Evolutionary conservation across 768 basidiomycete species (phyloP).

Genomic region (Macrocybe gigantea): DNA sequence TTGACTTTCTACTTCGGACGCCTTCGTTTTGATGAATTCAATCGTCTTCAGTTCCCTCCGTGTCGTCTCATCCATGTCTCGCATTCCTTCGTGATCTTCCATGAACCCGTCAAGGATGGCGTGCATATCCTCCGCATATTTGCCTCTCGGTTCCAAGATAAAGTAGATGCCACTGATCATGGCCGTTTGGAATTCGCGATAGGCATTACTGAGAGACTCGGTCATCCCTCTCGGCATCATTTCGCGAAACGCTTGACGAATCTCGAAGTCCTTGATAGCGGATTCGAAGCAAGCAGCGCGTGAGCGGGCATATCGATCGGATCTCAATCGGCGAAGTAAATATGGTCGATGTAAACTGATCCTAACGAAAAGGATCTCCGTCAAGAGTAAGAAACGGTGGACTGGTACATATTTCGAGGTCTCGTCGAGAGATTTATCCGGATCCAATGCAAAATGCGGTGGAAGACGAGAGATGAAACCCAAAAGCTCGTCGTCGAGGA

Average conservation of each 20-base stretch:
- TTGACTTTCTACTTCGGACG: slow-evolving; percentile 45
- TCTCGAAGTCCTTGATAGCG: slow-evolving; percentile 79
- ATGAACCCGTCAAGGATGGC: slow-evolving; percentile 75
- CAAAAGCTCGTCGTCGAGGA: slow-evolving; percentile 78
- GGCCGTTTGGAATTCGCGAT: slow-evolving; percentile 82
- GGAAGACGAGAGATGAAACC: slow-evolving; percentile 74
- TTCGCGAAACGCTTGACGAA: slow-evolving; percentile 65
- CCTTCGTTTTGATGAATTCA: slow-evolving; percentile 70
- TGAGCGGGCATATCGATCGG: slow-evolving; percentile 78
- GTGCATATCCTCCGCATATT: slow-evolving; percentile 68
- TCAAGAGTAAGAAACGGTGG: slow-evolving; percentile 85
- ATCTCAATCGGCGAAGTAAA: slow-evolving; percentile 70
- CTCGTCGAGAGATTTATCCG: slow-evolving; percentile 75
- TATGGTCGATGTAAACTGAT: slow-evolving; percentile 87
- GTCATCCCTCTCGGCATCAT: slow-evolving; percentile 56
- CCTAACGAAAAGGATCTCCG: slow-evolving; percentile 84
- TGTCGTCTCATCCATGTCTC: slow-evolving; percentile 80
- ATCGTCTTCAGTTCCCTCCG: slow-evolving; percentile 80
- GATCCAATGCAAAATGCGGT: slow-evolving; percentile 68
- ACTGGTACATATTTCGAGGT: slow-evolving; percentile 60
- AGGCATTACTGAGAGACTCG: slow-evolving; percentile 73
- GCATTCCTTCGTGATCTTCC: slow-evolving; percentile 54
- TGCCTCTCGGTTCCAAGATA: slow-evolving; percentile 70
- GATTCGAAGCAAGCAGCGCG: slow-evolving; percentile 87
- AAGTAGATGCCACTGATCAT: slow-evolving; percentile 89